phyloP scores from a whole-genome alignment of 257 asterid species.

The Ophiorrhiza pumila region DNA sequence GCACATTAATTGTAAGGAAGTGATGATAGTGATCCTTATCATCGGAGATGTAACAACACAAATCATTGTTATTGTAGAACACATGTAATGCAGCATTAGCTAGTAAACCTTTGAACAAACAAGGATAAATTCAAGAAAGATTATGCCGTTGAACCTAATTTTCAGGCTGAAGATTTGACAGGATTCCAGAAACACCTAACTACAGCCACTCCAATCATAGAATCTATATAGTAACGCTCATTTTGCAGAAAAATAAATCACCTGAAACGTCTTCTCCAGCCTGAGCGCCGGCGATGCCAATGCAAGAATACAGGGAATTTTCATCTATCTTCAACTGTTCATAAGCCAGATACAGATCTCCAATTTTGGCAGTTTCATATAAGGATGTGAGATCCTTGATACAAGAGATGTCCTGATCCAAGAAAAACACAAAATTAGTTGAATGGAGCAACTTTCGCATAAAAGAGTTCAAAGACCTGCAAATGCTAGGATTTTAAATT shows the following conservation, averaged over 20 bases:
- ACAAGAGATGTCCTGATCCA: conserved; percentile 80
- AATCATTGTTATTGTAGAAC: background rate
- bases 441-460: conserved; percentile 14
- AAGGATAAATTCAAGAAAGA: background rate
- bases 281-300: conserved; percentile 84
- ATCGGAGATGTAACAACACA: background rate
- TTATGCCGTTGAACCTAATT: background rate
- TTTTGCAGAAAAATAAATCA: conserved; percentile 23
- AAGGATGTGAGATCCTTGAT: conserved; percentile 78
- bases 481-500: background rate
- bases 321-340: conserved; percentile 88
- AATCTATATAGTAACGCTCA: background rate
- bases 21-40: background rate
- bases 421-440: conserved; percentile 13
- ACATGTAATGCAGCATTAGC: background rate
- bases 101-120: background rate
- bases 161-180: background rate
- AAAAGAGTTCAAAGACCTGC: background rate
- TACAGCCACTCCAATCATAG: background rate
- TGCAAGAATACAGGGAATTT: conserved; percentile 79
- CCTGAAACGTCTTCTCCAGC: conserved; percentile 74
- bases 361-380: conserved; percentile 79
- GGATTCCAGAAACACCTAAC: background rate
- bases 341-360: conserved; percentile 75
- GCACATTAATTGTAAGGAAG: background rate